Base-by-base conservation (phyloP, 306 rosid species). In the Vigna hirtella region DNA sequence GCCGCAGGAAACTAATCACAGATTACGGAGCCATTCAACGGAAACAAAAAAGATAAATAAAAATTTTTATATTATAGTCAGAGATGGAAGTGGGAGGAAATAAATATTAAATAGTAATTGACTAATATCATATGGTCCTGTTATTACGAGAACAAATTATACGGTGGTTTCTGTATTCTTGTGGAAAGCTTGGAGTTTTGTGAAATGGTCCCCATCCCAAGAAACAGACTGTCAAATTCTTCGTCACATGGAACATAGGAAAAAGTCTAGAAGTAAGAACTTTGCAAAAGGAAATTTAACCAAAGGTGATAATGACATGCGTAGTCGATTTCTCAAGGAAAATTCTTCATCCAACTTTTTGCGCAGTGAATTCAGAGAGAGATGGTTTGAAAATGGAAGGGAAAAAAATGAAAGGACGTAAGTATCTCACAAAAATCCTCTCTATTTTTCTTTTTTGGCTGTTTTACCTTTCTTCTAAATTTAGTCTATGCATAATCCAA, bases 211-310 rank as follows among this genome's bases (percentile, higher is more conserved):
- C 90, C 83, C 79, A 77, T 73, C 82, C 74, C 73, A 67, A 70
- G 81, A 26, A 77, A 90, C 98, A 93, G 92, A 79, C 90, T 90
- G 93, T 92, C 93, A 91, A 82, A 85, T 82, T 83, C 83, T 85
- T 82, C 84, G 77, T 87, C 91, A 83, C 90, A 83, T 90, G 86
- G 83, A 73, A 75, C 58, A 26, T 55, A 17, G 79, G 58, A 71
- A 73, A 67, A 70, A 62, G 66, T 26, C 16, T 59, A 72, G 15
- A 62, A 30, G 32, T 30, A 11, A 9, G 17, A 63, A 72, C 43
- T 56, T 53, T 52, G 58, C 24, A 34, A 69, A 58, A 59, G 51
- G 52, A 53, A 64, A 63, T 74, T 76, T 59, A 30, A 76, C 91
- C 79, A 61, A 34, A 68, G 71, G 57, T 42, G 79, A 67, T 59